Evolutionary conservation across 2,329 filamentous ascomycete genomes (phyloP), one percentile per base, ranked within the genome.

Genomic region (Monilinia laxa): DNA sequence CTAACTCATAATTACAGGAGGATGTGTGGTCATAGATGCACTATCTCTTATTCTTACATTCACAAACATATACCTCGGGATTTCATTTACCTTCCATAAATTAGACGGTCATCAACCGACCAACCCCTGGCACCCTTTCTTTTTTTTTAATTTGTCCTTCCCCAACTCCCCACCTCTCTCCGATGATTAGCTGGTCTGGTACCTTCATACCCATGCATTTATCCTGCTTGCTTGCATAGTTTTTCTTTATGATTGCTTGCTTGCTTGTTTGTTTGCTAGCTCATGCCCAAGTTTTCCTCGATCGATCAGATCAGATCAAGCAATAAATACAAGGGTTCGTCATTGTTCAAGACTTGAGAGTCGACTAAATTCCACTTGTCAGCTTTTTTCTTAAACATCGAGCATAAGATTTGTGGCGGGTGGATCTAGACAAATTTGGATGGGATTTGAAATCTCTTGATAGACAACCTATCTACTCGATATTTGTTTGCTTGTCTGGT

Each of bases 11-110:
- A 47, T 49, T 66, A 65, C 70, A 90, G 87, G 87, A 90, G 84
- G 87, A 90, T 75, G 87, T 90, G 62, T 90, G 87, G 87, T 90
- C 86, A 77, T 89, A 80, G 53, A 67, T 40, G 14, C 62, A 28
- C 28, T 4, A 45, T 25, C 14, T 51, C 25, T 40, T 18, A 16
- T 59, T 60, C 20, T 38, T 11, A 60, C 20, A 51, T 35, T 38
- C 45, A 51, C 45, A 16, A 18, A 51, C n/a, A 7, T 14, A 11
- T 25, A 12, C n/a, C 45, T 51, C 9, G 11, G 49, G 25, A 40
- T 12, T 20, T 9, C 16, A 35, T 25, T 38, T 42, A 38, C 51
- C 28, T 60, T 38, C 14, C 20, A 60, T 60, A 60, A 51, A 23
- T 23, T 49, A 60, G 42, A 60, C 42, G 23, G 20, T 4, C n/a